These are phyloP conservation scores for Solanum paucissectum DNA, from an alignment of 257 asterid species.

Conservation along the genomic window DNA sequence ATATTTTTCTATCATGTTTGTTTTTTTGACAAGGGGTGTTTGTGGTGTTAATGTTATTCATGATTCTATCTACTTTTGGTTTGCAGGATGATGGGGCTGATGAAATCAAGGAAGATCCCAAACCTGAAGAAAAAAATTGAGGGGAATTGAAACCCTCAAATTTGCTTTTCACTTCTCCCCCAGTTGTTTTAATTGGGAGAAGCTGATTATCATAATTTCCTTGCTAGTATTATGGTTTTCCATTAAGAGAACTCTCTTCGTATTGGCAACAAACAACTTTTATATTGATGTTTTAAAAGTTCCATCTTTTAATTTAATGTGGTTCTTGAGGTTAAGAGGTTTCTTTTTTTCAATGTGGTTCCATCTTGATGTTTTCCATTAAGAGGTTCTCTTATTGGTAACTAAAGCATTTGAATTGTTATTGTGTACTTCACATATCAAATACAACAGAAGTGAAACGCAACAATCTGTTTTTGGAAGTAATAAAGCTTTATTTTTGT, in stretches of 20 bases:
- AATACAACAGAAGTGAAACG: background rate
- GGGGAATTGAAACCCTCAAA: background rate
- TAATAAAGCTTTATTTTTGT: background rate
- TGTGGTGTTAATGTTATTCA: background rate
- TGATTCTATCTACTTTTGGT: background rate
- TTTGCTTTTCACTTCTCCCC: constrained; percentile 5
- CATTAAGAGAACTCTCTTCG: background rate
- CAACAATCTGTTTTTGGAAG: background rate
- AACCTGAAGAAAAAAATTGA: constrained; percentile 38
- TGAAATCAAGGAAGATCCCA: constrained; percentile 66
- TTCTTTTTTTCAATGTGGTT: background rate
- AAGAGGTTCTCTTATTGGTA: background rate
- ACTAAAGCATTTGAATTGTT: background rate
- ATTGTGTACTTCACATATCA: background rate
- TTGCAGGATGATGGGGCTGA: constrained; percentile 67
- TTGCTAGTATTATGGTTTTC: background rate
- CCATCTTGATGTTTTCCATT: background rate
- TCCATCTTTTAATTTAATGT: background rate
- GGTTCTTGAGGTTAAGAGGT: background rate
- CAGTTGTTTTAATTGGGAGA: constrained; percentile 12
- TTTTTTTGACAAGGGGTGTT: background rate
- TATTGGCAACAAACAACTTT: background rate
- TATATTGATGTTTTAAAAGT: background rate
- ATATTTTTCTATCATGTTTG: background rate
- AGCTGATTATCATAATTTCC: constrained; percentile 6